A percentile compares a stretch with the other conserved stretches of the same genome.
phyloP scores from a whole-genome alignment of 1,284 basidiomycete genomes.

The Ustilago esculenta region DNA sequence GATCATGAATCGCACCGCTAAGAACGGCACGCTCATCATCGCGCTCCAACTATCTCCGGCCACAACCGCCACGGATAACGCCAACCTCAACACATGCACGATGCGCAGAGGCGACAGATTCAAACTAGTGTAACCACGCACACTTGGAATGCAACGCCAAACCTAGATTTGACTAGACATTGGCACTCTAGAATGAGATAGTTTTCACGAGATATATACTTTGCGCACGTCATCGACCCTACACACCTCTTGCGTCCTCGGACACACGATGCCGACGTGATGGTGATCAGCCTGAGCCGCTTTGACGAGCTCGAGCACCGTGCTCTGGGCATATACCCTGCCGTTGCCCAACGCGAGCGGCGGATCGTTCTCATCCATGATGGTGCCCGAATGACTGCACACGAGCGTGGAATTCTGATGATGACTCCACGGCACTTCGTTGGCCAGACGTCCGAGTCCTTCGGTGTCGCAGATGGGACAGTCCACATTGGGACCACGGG shows the following conservation, averaged over 20 bases:
- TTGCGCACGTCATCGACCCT: constrained; percentile 78
- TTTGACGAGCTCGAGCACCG: constrained; percentile 82
- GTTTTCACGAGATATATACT: constrained; percentile 58
- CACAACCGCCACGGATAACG: background rate
- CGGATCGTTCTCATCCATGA: constrained; percentile 93
- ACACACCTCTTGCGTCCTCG: constrained; percentile 76
- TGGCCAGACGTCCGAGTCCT: constrained; percentile 77
- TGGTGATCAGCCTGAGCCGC: constrained; percentile 71
- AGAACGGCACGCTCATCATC: constrained; percentile 79
- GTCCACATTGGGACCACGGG: constrained; percentile 72
- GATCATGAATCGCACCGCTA: constrained; percentile 70
- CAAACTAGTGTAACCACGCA: constrained; percentile 4
- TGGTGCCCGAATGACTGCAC: constrained; percentile 85
- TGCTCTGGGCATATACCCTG: constrained; percentile 87
- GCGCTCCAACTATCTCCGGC: constrained; percentile 12
- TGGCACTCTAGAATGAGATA: too few relatives aligned
- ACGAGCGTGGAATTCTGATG: constrained; percentile 95
- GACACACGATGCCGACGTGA: constrained; percentile 74
- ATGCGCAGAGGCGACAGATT: background rate
- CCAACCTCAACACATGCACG: too few relatives aligned
- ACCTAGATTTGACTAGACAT: too few relatives aligned
- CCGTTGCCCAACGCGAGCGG: constrained; percentile 92
- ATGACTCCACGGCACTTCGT: constrained; percentile 89
- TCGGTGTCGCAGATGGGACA: constrained; percentile 85
- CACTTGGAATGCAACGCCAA: background rate